A percentile compares a stretch with the other conserved stretches of the same genome.
Conservation (phyloP, 2,329 filamentous ascomycete species). For the Chaetothyriales sp. region DNA sequence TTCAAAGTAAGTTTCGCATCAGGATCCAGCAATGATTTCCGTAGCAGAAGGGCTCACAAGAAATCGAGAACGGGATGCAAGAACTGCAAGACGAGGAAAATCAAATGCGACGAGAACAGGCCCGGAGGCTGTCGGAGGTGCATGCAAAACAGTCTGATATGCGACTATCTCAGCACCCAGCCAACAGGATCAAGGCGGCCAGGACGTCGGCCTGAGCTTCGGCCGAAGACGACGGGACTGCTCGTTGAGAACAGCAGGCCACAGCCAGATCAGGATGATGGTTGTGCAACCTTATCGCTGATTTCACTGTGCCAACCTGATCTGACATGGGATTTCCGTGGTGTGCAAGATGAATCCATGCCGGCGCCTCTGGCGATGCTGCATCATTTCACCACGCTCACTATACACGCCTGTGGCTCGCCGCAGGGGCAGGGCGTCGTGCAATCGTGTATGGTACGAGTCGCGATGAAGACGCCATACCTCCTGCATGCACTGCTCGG, state of each 20-base stretch:
- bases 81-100: constrained; percentile 8
- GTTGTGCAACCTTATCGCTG: too few relatives aligned
- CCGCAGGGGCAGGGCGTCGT: constrained; percentile 6
- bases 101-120: constrained; percentile 10
- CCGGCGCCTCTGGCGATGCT: constrained; percentile 2
- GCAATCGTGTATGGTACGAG: background rate
- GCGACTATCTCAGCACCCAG: constrained; percentile 5
- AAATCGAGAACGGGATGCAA: constrained; percentile 8
- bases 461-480: constrained; percentile 21
- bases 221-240: too few relatives aligned
- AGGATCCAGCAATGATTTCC: background rate
- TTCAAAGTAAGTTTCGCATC: too few relatives aligned
- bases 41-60: constrained; percentile 7
- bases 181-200: too few relatives aligned
- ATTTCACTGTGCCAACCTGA: too few relatives aligned
- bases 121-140: constrained; percentile 9
- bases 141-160: constrained; percentile 5
- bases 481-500: constrained; percentile 28
- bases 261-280: too few relatives aligned
- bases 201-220: too few relatives aligned
- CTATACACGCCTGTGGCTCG: constrained; percentile 6
- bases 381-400: constrained; percentile 8
- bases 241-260: too few relatives aligned
- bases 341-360: too few relatives aligned
- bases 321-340: too few relatives aligned